Evolutionary conservation across 371 early-diverging fungal species (phyloP), one percentile per base, ranked within the genome.

Genomic region (Mortierella sp.): DNA sequence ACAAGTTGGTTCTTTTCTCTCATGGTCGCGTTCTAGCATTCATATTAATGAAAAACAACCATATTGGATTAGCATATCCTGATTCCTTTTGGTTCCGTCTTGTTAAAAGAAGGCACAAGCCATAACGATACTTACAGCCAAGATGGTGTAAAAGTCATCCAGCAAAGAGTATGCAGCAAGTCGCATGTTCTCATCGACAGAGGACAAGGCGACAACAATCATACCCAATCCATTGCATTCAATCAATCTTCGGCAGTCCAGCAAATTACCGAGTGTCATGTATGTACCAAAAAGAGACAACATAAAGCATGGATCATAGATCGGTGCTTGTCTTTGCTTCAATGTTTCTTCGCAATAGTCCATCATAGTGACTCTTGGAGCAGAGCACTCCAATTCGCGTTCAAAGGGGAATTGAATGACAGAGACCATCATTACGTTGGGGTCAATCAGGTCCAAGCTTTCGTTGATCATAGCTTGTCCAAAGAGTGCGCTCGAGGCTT

Each of bases 201-300:
- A 90, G 0, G 94, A 88, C 48, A 95, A 77, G 0, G 90, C 87
- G 57, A 89, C 87, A 2, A 94, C 74, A 4, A 90, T 86, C 58
- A 94, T 78, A 0, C 94, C 95, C 1, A 95, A 72, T 1, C 88
- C 89, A 67, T 94, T 92, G 58, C 84, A 85, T 63, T 95, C 95
- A n/a, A 95, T 85, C 52, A 92, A 84, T 19, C 84, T 84, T 48
- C 91, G 86, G 67, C 90, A 86, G 36, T 93, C 93, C 5, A 91
- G 43, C 58, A 66, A 74, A 5, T 84, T 85, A 43, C 89, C 91
- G 33, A 82, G 82, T 16, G 89, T 79, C 40, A 94, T 82, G 58
- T 86, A 70, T 13, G 87, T 89, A 0, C 91, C 90, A 77, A 94
- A 88, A 16, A 94, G 80, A 1, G 95, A 94, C 24, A 94, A 72